phyloP scores from a whole-genome alignment of 2,329 filamentous ascomycete species.

The Exophiala sp. region DNA sequence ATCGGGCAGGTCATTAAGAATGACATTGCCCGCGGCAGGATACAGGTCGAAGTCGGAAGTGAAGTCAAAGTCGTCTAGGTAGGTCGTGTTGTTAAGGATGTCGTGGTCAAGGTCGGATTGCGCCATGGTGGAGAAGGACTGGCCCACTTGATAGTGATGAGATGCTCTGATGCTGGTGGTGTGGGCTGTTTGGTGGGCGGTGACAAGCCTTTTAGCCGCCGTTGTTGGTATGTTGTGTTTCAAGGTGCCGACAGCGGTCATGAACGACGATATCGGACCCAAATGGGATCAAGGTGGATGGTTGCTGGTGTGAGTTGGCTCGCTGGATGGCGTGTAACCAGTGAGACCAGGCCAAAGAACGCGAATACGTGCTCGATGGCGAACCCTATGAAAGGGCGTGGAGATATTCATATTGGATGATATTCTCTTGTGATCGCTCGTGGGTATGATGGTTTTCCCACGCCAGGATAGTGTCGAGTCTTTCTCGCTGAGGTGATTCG shows the following conservation, averaged over 20 bases:
- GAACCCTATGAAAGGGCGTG: slow-evolving; percentile 6
- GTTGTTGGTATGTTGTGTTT: neutral
- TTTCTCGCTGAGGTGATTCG: too few relatives aligned
- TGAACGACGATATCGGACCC: slow-evolving; percentile 12
- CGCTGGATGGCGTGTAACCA: neutral
- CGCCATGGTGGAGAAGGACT: neutral
- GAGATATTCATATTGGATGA: neutral
- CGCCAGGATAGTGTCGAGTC: too few relatives aligned
- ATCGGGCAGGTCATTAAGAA: neutral
- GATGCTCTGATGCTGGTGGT: neutral
- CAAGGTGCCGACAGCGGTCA: slow-evolving; percentile 17
- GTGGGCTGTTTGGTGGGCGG: neutral
- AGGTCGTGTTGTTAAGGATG: neutral
- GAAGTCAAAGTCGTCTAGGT: slow-evolving; percentile 9
- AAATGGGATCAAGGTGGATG: neutral
- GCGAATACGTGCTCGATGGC: slow-evolving; percentile 22
- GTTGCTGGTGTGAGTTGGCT: neutral
- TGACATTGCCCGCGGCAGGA: neutral
- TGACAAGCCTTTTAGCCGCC: too few relatives aligned
- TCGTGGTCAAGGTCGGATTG: neutral
- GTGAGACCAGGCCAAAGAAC: slow-evolving; percentile 7
- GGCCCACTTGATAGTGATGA: slow-evolving; percentile 1
- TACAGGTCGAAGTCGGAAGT: slow-evolving; percentile 2
- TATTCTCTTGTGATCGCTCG: too few relatives aligned
- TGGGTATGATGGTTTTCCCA: too few relatives aligned